Base-by-base conservation (phyloP, 2,329 filamentous ascomycete genomes). In the Xylaria sp. region DNA sequence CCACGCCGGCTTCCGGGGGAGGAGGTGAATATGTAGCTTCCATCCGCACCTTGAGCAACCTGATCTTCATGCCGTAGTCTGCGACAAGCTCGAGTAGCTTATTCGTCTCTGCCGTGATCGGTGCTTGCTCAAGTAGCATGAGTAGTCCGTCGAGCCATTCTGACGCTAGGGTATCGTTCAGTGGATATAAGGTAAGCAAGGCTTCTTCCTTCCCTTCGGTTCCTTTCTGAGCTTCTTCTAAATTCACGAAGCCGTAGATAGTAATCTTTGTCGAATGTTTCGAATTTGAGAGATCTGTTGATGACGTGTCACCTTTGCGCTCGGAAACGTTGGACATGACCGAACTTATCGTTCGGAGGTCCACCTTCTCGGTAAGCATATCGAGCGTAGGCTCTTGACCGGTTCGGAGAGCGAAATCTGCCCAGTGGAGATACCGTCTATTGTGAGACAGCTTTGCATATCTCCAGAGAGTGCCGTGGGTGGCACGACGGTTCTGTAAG, bases 121-220 rank as follows among this genome's bases (percentile, higher is more conserved):
- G 96, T 68, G 94, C 90, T 81, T 99, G 96, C 78, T 97, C 94
- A 28, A 99, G 86, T 64, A 99, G 85, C 94, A 99, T 97, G 66
- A 98, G 86, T 72, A 99, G 83, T 0, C 96, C 96, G 79, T 99
- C 96, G 5, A 99, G 86, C 96, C 96, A 99, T 81, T 99, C 96
- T 0, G 94, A 97, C 10, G 96, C 96, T 57, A 96, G 84, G 72
- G 90, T 93, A 78, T 96, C 92, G 67, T 90, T 92, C 68, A 90
- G 84, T 6, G 95, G 94, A 79, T 94, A 90, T 62, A 99, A 86
- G n/a, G 91, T 93, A 63, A 99, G 85, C 25, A 98, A 87, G 0
- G 92, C 86, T 60, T 89, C 84, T 80, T 98, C 96, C 73, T 88
- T 87, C n/a, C 76, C 77, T 39, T 81, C 81, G 39, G 75, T 76